These are phyloP conservation scores for Penicillium bovifimosum DNA, from an alignment of 495 filamentous ascomycete genomes.

Conservation along the genomic window DNA sequence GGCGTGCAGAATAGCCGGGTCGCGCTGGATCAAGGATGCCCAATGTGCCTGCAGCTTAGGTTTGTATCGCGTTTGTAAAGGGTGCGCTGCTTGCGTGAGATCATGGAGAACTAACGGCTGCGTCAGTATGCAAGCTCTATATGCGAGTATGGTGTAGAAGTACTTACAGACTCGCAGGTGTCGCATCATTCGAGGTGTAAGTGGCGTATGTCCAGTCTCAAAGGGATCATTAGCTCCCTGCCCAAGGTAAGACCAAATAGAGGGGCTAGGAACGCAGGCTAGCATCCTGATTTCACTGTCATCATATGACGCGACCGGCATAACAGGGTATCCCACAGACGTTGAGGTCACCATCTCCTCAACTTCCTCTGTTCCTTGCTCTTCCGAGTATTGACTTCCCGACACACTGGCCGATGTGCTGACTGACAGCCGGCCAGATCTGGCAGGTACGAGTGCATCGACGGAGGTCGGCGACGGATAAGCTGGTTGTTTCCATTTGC, in stretches of 20 bases:
- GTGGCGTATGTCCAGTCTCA: slow-evolving; percentile 34
- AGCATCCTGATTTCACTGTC: slow-evolving; percentile 8
- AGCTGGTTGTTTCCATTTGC: slow-evolving; percentile 41
- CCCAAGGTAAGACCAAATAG: slow-evolving; percentile 27
- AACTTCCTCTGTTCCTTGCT: slow-evolving; percentile 11
- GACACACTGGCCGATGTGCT: slow-evolving; percentile 11
- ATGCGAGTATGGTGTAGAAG: neutral
- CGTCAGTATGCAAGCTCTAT: slow-evolving; percentile 11
- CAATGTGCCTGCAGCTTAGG: slow-evolving; percentile 39
- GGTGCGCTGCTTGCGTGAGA: slow-evolving; percentile 38
- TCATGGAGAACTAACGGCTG: slow-evolving; percentile 33
- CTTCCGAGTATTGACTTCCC: slow-evolving; percentile 1
- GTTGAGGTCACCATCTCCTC: slow-evolving; percentile 9
- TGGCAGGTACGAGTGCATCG: slow-evolving; percentile 14
- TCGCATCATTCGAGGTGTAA: slow-evolving; percentile 40
- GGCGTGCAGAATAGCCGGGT: slow-evolving; percentile 40
- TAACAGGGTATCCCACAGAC: slow-evolving; percentile 4
- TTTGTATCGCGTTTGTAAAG: slow-evolving; percentile 36
- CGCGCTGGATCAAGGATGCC: slow-evolving; percentile 34
- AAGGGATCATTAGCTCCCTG: slow-evolving; percentile 40
- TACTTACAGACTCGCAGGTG: slow-evolving; percentile 41
- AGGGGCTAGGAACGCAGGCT: slow-evolving; percentile 6
- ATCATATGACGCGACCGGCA: slow-evolving; percentile 8
- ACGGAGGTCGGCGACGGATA: slow-evolving; percentile 32
- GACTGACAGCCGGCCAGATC: slow-evolving; percentile 5